A percentile compares a stretch with the other conserved stretches of the same genome.
phyloP scores from a whole-genome alignment of 371 early-diverging fungal species.

The Mortierella sp. region DNA sequence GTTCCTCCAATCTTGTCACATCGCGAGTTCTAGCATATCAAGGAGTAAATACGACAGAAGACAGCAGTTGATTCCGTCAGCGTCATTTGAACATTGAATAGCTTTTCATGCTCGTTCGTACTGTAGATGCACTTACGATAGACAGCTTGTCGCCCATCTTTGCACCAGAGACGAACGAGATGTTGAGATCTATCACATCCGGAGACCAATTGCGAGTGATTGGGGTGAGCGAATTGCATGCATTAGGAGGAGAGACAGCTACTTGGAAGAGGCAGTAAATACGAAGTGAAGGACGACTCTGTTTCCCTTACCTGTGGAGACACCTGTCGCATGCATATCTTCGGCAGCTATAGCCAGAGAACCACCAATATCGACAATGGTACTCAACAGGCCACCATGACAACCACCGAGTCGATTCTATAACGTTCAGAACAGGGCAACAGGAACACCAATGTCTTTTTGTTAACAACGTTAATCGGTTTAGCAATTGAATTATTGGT shows the following conservation, averaged over 20 bases:
- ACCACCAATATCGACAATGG: conserved; percentile 72
- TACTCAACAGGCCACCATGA: conserved; percentile 73
- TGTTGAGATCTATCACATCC: conserved; percentile 60
- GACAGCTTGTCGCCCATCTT: conserved; percentile 65
- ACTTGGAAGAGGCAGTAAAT: neutral
- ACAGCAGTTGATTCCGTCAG: neutral
- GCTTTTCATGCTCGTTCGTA: neutral
- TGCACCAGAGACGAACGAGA: conserved; percentile 69
- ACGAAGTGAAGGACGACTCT: conserved; percentile 33
- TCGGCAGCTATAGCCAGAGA: conserved; percentile 73
- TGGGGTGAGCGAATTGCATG: neutral
- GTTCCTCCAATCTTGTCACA: conserved; percentile 75
- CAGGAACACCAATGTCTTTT: neutral
- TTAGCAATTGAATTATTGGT: too few relatives aligned
- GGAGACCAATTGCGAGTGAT: too few relatives aligned
- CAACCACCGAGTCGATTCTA: conserved; percentile 72
- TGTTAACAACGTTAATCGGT: neutral
- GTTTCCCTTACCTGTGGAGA: conserved; percentile 70
- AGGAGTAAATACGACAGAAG: neutral
- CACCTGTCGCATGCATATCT: conserved; percentile 72
- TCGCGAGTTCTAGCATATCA: conserved; percentile 60
- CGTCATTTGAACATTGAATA: too few relatives aligned
- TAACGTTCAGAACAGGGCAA: too few relatives aligned
- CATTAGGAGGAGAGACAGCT: neutral
- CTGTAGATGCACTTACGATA: conserved; percentile 46